A percentile compares a stretch with the other conserved stretches of the same genome.
Conservation (phyloP, 345 rosid genomes). For the Hibiscus mutabilis region DNA sequence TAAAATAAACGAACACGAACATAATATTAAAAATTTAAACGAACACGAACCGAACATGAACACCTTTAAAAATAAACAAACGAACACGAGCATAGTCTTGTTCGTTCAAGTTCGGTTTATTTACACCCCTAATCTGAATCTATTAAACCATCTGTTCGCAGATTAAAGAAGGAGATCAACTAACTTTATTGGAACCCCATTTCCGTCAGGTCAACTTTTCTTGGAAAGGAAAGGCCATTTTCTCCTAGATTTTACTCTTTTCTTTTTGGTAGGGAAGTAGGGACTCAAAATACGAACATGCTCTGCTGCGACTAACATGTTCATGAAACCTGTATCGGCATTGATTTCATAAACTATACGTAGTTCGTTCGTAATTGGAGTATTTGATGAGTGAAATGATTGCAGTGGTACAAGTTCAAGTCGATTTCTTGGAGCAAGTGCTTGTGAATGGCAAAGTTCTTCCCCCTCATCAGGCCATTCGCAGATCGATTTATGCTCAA, state of each 20-base stretch:
- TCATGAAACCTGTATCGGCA: not conserved
- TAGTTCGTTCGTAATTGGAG: too few relatives aligned
- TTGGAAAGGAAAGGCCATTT: constrained; percentile 67
- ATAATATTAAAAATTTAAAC: too few relatives aligned
- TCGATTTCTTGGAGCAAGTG: constrained; percentile 54
- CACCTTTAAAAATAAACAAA: too few relatives aligned
- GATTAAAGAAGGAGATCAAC: constrained; percentile 68
- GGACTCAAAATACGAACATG: not conserved
- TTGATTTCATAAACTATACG: not conserved
- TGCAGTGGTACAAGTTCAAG: constrained; percentile 47
- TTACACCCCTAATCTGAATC: too few relatives aligned
- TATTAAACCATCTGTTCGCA: constrained; percentile 21
- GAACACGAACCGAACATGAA: too few relatives aligned
- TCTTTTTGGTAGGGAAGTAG: not conserved
- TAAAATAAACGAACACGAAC: too few relatives aligned
- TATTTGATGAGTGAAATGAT: not conserved
- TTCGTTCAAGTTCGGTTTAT: too few relatives aligned
- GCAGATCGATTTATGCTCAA: constrained; percentile 51
- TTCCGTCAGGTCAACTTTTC: constrained; percentile 33
- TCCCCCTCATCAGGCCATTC: constrained; percentile 27
- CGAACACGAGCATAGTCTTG: too few relatives aligned
- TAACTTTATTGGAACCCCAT: constrained; percentile 44
- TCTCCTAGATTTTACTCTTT: not conserved
- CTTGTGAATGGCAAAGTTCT: constrained; percentile 51
- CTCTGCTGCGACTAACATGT: not conserved